Base-by-base conservation (phyloP, 768 basidiomycete species). In the Collybia mongolica region DNA sequence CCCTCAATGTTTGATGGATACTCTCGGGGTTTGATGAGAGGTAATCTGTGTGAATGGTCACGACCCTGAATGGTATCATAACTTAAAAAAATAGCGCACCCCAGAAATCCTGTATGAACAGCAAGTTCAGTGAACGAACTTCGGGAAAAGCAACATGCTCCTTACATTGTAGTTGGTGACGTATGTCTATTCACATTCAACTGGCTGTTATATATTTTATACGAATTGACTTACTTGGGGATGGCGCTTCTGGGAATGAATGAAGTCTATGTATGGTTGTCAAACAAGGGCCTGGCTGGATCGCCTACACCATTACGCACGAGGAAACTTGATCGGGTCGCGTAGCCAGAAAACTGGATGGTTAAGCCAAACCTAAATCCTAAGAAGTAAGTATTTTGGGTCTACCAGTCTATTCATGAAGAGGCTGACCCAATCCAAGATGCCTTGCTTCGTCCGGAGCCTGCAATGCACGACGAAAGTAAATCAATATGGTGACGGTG, bases 281-380 rank as follows among this genome's bases (percentile, higher is more conserved):
- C 20, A 15, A 39, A 12, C 12, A 41, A 37, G 28, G 15, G 12
- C 28, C 9, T 14, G 18, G 45, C 24, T 7, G 24, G n/a, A 20
- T 36, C 42, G 11, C 24, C 14, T 44, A 20, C 22, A 43, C n/a
- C 18, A 39, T 8, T 15, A 35, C 29, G 20, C 61, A 62, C 81
- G 79, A 40, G 75, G 72, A 64, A 83, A 82, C 59, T 77, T 68
- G 54, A 70, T 60, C 19, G 73, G 60, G 56, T 80, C 67, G 51
- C 70, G 69, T 57, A 82, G 66, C 66, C 73, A 71, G 68, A 79
- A 77, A 43, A 80, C 67, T 47, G 81, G 76, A 23, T 72, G 70
- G 54, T 77, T 67, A 55, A 63, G 58, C 61, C 62, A 61, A 49
- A 72, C 71, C 52, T 68, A 42, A 32, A 32, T 14, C 3, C 32